These are phyloP conservation scores for Fusarium citri DNA, from an alignment of 2,329 filamentous ascomycete genomes.

Conservation along the genomic window DNA sequence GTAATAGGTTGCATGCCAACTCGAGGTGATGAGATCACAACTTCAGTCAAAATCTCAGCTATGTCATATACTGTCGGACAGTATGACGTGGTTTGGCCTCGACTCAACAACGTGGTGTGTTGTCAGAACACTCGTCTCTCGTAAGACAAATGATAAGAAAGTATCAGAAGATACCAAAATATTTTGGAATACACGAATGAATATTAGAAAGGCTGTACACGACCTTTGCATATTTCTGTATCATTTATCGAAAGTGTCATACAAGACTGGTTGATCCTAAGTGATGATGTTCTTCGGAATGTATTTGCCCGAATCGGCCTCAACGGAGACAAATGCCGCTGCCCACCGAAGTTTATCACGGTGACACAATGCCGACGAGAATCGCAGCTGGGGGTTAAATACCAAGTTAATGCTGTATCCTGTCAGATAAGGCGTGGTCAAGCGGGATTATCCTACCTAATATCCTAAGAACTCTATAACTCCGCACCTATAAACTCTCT, in stretches of 20 bases:
- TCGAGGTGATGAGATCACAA: no score
- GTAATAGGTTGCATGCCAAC: no score
- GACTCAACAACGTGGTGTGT: background rate
- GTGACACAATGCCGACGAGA: background rate
- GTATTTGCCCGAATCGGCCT: background rate
- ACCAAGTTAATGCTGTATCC: background rate
- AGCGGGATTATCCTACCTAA: no score
- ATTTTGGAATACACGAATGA: no score
- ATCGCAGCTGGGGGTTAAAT: background rate
- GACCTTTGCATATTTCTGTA: background rate
- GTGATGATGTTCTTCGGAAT: background rate
- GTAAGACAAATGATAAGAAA: no score
- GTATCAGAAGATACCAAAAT: no score
- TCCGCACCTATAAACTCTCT: no score
- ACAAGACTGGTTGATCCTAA: background rate
- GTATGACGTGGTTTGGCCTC: no score
- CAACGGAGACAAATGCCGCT: background rate
- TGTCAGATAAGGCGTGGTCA: background rate
- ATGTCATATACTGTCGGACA: no score
- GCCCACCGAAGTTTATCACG: background rate
- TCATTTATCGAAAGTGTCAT: background rate
- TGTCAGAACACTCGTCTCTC: background rate
- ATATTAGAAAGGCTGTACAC: no score
- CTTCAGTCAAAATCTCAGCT: no score
- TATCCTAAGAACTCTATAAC: no score